Conservation (phyloP, 2,329 filamentous ascomycete genomes). For the Cercospora berteroae region DNA sequence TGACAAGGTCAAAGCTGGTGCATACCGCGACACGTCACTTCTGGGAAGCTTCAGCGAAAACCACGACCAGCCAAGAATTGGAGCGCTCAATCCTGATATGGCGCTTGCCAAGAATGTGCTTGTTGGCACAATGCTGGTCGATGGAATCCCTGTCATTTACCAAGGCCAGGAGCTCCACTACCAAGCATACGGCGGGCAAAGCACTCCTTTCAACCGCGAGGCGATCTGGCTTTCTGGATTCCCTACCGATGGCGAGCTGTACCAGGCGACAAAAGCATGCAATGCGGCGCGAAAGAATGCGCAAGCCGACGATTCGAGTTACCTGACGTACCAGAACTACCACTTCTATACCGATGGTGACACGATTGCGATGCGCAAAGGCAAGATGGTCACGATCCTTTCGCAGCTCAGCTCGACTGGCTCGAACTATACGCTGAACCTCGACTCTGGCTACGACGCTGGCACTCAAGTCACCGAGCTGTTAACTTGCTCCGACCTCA, state of each 20-base stretch:
- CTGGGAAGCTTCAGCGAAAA: conserved; percentile 44
- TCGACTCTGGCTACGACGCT: conserved; percentile 32
- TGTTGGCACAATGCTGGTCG: conserved; percentile 59
- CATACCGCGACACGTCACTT: conserved; percentile 41
- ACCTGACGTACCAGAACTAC: conserved; percentile 43
- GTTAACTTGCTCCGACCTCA: conserved; percentile 37
- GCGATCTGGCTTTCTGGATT: conserved; percentile 45
- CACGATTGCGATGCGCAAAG: conserved; percentile 51
- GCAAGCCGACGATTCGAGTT: conserved; percentile 41
- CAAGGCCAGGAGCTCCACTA: conserved; percentile 65
- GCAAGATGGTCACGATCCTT: conserved; percentile 43
- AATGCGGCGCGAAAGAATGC: conserved; percentile 54
- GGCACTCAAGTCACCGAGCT: conserved; percentile 41
- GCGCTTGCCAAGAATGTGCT: conserved; percentile 61
- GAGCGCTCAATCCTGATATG: conserved; percentile 52
- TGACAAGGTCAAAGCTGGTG: conserved; percentile 33
- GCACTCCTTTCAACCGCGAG: conserved; percentile 43
- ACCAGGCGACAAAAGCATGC: conserved; percentile 40
- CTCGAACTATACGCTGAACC: conserved; percentile 28
- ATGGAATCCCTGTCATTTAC: conserved; percentile 65
- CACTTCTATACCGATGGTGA: conserved; percentile 43
- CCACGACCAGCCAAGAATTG: conserved; percentile 43
- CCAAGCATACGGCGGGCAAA: conserved; percentile 35
- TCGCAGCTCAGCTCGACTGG: conserved; percentile 35
- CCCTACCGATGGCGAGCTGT: conserved; percentile 33